Base-by-base conservation (phyloP, 768 basidiomycete species). In the Hydnum rufescens region DNA sequence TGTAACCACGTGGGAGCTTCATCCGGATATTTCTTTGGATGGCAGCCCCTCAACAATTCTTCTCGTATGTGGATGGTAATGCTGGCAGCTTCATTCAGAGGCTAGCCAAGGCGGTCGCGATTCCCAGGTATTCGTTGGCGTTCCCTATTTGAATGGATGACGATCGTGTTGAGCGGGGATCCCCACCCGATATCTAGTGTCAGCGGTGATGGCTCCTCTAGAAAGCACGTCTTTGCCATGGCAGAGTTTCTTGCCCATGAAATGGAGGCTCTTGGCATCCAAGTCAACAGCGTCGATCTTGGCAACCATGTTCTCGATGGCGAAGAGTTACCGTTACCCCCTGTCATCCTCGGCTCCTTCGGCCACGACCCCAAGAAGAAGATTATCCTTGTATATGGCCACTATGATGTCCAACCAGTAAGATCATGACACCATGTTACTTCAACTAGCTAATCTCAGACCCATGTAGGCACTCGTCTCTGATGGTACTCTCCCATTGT, bases 401-500 rank as follows among this genome's bases (percentile, higher is more conserved):
- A 96, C 64, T 93, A 87, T 61, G 90, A 95, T 62, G 92, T 95
- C 4, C 92, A 95, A 60, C 90, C 92, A 5, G 84, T 85, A 55
- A 49, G 76, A 65, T 5, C 32, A 6, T 19, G 18, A 5, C 22
- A 36, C 19, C n/a, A 18, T 25, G 1, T 19, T 26, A 1, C 42
- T 42, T 39, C 22, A 31, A 49, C 28, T 29, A 18, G 22, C 25
- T 13, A 25, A 3, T 8, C 23, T 19, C 44, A 34, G 18, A 50
- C 42, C 36, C 22, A 34, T 29, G n/a, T 46, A 16, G 34, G 44
- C 43, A 34, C 47, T 39, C 26, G 32, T 47, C 51, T 30, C 34
- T 16, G 43, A 34, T 36, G 32, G 4, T 32, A 36, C 34, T 16
- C 4, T 18, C 30, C 16, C 5, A 23, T 6, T 13, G 49, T 16